Percentiles rank a stretch among this genome's conserved stretches.
Evolutionary conservation across 2,329 filamentous ascomycete species (phyloP).

Genomic region (Sclerotinia spermophila): DNA sequence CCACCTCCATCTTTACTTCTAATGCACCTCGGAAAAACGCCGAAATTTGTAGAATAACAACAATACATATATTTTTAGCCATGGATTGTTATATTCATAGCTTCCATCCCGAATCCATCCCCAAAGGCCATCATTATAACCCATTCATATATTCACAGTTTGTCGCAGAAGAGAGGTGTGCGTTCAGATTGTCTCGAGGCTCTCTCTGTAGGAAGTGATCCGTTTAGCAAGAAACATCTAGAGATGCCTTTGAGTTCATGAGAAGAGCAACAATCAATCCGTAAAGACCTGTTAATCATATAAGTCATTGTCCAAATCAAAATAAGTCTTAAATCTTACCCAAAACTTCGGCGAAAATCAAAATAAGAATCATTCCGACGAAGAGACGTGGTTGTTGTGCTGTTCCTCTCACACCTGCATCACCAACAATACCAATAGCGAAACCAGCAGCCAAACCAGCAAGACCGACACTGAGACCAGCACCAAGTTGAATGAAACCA

Average conservation of each 20-base stretch:
- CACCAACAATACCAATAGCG: constrained; percentile 83
- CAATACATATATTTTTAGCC: constrained; percentile 36
- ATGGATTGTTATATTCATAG: constrained; percentile 25
- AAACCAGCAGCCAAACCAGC: constrained; percentile 82
- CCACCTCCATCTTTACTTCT: constrained; percentile 34
- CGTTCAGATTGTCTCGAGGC: constrained; percentile 31
- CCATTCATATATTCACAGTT: constrained; percentile 32
- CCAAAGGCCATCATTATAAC: constrained; percentile 31
- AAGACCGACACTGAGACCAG: constrained; percentile 76
- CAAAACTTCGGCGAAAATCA: constrained; percentile 82
- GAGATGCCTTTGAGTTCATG: constrained; percentile 92
- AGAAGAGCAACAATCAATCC: constrained; percentile 97
- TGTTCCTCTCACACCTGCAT: constrained; percentile 83
- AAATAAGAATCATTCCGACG: constrained; percentile 77
- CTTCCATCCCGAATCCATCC: constrained; percentile 24
- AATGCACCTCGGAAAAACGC: constrained; percentile 38
- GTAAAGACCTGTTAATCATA: constrained; percentile 72
- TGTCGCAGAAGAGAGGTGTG: constrained; percentile 29
- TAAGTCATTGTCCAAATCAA: constrained; percentile 31
- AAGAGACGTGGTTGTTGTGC: constrained; percentile 66
- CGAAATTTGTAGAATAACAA: constrained; percentile 31
- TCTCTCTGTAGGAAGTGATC: constrained; percentile 26
- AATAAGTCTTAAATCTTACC: constrained; percentile 49
- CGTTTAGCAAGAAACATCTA: constrained; percentile 59
- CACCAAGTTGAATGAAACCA: constrained; percentile 81